Base-by-base conservation (phyloP, 306 rosid genomes). In the Cicer arietinum region DNA sequence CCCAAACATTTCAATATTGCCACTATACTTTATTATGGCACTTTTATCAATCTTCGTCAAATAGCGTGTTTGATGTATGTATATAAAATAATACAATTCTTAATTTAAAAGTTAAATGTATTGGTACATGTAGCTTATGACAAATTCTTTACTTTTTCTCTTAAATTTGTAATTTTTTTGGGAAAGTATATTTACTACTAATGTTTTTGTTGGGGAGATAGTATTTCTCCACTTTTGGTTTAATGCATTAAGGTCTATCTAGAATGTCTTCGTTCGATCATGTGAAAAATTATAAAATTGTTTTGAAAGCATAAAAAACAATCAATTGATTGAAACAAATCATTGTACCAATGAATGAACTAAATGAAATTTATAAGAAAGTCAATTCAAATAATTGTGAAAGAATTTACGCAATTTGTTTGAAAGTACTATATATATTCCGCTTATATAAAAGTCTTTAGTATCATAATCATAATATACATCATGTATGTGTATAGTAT, bases 321-420 rank as follows among this genome's bases (percentile, higher is more conserved):
- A 65, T 7, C 56, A 64, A 65, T 73, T 65, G 18, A 37, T 79
- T 79, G 43, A 79, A 45, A 45, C 63, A 57, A 73, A 79, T 79
- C 46, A 53, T 72, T 79, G 51, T 35, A 44, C 54, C 53, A 65
- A 65, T 37, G 74, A 63, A 40, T 14, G 78, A 79, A 52, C 35
- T 54, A 72, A 30, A 11, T 51, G 48, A 47, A 79, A 73, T 45
- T 25, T 71, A 54, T 53, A 20, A 13, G 6, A 79, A 63, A 79
- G 79, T 79, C 83, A 73, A 79, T 65, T 65, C 74, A 43, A 72
- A 79, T 73, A 44, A 79, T 72, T 71, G 68, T 53, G 69, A 73
- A 79, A 35, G 17, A 54, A 65, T 54, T 79, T 61, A 44, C 22
- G 20, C n/a, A 60, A 60, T 60, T 59, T 48, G 17, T 47, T 70